These are phyloP conservation scores for Colletotrichum acutatum DNA, from an alignment of 2,329 filamentous ascomycete species.

Conservation along the genomic window DNA sequence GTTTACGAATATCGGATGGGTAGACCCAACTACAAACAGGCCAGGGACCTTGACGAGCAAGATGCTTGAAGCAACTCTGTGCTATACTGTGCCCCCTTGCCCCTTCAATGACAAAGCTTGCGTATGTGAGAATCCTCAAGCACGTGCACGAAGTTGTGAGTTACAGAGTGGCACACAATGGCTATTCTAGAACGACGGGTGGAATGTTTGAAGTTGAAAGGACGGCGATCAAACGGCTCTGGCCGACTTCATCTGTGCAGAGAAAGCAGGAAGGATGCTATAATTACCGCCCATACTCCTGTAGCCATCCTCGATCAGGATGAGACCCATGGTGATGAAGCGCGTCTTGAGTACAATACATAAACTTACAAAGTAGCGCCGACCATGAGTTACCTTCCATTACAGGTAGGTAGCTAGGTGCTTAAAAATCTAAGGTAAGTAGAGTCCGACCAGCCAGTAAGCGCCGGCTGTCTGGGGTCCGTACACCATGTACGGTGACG, in stretches of 20 bases:
- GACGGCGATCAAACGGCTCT: not conserved
- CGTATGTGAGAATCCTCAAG: not conserved
- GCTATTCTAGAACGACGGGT: not conserved
- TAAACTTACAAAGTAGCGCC: too few relatives aligned
- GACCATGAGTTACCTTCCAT: not conserved
- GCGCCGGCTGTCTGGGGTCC: not conserved
- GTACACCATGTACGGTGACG: constrained; percentile 14
- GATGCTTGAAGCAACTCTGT: not conserved
- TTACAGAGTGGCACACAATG: not conserved
- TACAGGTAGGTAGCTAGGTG: too few relatives aligned
- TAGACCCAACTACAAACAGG: not conserved
- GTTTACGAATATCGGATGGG: not conserved
- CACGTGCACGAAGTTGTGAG: not conserved
- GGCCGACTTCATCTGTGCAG: not conserved
- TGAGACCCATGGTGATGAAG: not conserved
- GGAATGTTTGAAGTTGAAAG: not conserved
- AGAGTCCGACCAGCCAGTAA: not conserved
- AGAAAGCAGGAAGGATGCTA: not conserved
- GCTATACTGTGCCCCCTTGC: not conserved
- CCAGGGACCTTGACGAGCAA: not conserved
- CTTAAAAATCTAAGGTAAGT: too few relatives aligned
- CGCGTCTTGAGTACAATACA: too few relatives aligned
- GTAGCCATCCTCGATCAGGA: not conserved
- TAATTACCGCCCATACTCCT: too few relatives aligned
- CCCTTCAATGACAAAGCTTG: not conserved